Percentiles rank a stretch among this genome's conserved stretches.
These are phyloP conservation scores for Moricandia arvensis DNA, from an alignment of 345 rosid genomes.

Conservation along the genomic window DNA sequence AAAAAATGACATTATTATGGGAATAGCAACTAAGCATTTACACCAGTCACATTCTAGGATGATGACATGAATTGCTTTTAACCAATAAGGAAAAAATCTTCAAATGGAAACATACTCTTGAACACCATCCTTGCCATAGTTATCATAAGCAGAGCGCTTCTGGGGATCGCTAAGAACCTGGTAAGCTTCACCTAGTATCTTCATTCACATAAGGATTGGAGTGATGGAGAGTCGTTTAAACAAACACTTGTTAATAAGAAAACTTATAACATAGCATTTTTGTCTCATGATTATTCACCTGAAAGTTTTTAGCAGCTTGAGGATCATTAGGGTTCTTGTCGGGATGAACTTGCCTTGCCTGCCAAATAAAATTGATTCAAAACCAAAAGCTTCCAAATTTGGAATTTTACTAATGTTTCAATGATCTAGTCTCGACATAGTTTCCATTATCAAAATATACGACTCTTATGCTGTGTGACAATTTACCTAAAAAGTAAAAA, in stretches of 20 bases:
- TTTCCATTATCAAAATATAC: background rate
- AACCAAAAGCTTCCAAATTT: background rate
- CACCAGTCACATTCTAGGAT: background rate
- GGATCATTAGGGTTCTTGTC: slow-evolving; percentile 94
- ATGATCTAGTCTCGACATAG: background rate
- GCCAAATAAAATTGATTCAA: background rate
- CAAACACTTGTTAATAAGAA: background rate
- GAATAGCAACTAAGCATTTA: background rate
- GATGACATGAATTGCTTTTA: background rate
- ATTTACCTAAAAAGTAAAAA: background rate
- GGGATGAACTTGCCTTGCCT: slow-evolving; percentile 96
- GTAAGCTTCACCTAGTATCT: slow-evolving; percentile 95
- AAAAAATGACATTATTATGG: background rate
- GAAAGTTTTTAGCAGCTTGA: slow-evolving; percentile 87
- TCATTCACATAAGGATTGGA: slow-evolving; percentile 15
- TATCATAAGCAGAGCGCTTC: slow-evolving; percentile 84
- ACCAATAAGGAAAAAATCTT: no score
- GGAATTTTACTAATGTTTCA: background rate
- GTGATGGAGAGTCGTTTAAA: background rate
- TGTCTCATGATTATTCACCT: slow-evolving; percentile 44
- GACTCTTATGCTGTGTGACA: background rate
- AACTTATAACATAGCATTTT: background rate
- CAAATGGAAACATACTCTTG: no score
- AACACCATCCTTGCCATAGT: slow-evolving; percentile 77
- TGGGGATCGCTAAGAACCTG: slow-evolving; percentile 89